A percentile compares a stretch with the other conserved stretches of the same genome.
Evolutionary conservation across 768 basidiomycete species (phyloP).

Genomic region (Termitomyces sp.): DNA sequence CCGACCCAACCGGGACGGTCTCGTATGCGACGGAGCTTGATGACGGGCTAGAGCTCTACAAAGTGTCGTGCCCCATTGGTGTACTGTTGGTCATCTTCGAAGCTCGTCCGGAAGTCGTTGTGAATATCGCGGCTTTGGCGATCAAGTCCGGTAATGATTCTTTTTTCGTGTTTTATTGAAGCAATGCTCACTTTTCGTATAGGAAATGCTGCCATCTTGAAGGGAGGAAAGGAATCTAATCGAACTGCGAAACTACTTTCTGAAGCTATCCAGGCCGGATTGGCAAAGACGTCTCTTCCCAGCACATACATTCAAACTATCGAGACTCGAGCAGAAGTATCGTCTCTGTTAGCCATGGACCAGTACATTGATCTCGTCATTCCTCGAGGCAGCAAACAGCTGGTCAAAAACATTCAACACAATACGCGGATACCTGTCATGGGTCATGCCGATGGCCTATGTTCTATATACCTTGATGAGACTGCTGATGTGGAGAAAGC

Average conservation of each 20-base stretch:
- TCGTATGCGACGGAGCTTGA: conserved; percentile 90
- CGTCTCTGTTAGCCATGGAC: conserved; percentile 81
- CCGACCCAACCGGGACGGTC: conserved; percentile 83
- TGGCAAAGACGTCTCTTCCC: conserved; percentile 71
- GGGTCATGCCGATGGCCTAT: conserved; percentile 98
- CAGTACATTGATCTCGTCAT: conserved; percentile 96
- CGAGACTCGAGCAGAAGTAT: conserved; percentile 88
- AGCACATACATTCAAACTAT: conserved; percentile 86
- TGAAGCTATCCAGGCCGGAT: conserved; percentile 72
- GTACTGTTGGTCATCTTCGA: conserved; percentile 97
- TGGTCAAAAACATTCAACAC: conserved; percentile 87
- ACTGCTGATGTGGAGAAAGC: conserved; percentile 78
- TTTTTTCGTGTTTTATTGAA: background rate
- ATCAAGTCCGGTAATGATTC: conserved; percentile 85
- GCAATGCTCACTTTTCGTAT: background rate
- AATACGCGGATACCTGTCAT: conserved; percentile 93
- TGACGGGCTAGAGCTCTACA: conserved; percentile 82
- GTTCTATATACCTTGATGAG: conserved; percentile 86
- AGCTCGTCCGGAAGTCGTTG: conserved; percentile 94
- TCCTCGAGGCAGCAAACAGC: conserved; percentile 88
- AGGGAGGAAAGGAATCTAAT: conserved; percentile 95
- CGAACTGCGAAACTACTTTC: conserved; percentile 76
- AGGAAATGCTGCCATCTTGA: conserved; percentile 97
- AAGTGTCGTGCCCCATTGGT: conserved; percentile 95
- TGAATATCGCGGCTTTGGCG: conserved; percentile 93